Evolutionary conservation across 495 filamentous ascomycete species (phyloP), one percentile per base, ranked within the genome.

Genomic region (Arthonia radiata): DNA sequence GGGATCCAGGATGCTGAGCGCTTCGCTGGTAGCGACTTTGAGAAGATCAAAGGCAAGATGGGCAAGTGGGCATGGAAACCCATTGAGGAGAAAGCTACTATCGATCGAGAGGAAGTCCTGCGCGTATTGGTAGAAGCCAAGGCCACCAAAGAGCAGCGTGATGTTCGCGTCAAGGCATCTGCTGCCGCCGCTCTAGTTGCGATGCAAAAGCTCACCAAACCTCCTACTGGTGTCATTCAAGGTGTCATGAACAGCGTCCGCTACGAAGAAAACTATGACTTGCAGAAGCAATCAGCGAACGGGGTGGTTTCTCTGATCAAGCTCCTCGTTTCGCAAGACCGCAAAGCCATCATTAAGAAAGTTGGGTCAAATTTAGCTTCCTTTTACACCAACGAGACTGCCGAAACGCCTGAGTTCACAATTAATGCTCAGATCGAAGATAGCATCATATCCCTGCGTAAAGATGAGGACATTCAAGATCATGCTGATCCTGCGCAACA

Each of bases 191-290:
- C 86, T 3, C 46, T 92, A 31, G 70, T 94, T 18, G 74, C 78
- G n/a, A 64, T 92, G 43, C 64, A 66, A 17, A 59, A 75, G 15
- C 56, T 89, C 3, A 82, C 89, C 3, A 93, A 90, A 58, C 92
- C 86, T 41, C 77, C 86, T 9, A 73, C 70, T 28, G 58, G 66
- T 18, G 67, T 90, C 11, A 93, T 97, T 50, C 91, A 90, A 49
- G 72, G 67, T 12, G 75, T 93, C 48, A 97, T 94, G 83, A 86
- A 97, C 38, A 93, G 82, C 42, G 66, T 94, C 44, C 94, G 94
- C 53, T 63, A 66, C 17, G 86, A 97, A 47, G 83, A 94, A 39
- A 93, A 83, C 37, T 42, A 72, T 18, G 79, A 91, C 35, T 56
- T 97, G 19, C 86, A 97, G 43, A 65, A 67, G 36, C 77, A 83